These are phyloP conservation scores for Botrytis porri DNA, from an alignment of 2,329 filamentous ascomycete genomes.

Conservation along the genomic window DNA sequence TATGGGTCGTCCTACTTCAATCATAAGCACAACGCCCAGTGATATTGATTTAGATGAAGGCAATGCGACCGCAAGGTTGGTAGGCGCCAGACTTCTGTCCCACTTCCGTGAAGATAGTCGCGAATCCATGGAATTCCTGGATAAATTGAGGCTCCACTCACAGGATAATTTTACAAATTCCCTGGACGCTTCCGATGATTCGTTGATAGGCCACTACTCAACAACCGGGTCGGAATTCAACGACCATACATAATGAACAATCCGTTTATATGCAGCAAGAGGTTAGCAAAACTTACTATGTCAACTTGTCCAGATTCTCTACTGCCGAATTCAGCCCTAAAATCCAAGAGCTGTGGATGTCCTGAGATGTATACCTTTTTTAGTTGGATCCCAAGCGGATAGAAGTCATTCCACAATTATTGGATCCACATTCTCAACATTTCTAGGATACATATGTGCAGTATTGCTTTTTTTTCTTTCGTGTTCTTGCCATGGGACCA, in stretches of 20 bases:
- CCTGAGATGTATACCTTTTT: constrained; percentile 1
- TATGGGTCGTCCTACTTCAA: constrained; percentile 9
- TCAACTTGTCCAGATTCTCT: background rate
- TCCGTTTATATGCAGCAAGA: background rate
- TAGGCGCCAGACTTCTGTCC: background rate
- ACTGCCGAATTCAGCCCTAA: background rate
- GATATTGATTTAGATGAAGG: constrained; percentile 15
- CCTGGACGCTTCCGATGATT: background rate
- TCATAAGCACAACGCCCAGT: background rate
- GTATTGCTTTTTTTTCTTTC: background rate
- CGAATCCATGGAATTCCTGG: background rate
- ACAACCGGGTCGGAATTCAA: background rate
- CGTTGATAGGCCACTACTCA: background rate
- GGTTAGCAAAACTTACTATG: background rate
- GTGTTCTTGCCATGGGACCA: background rate
- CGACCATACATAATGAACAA: background rate
- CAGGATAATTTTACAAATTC: background rate
- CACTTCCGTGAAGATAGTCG: background rate
- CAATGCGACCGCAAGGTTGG: background rate
- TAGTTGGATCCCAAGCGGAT: background rate
- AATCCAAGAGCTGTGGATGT: background rate
- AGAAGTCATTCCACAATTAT: background rate
- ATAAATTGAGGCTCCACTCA: background rate
- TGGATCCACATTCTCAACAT: background rate
- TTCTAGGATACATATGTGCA: background rate